phyloP scores from a whole-genome alignment of 2,329 filamentous ascomycete species.

The Exserohilum turcica region DNA sequence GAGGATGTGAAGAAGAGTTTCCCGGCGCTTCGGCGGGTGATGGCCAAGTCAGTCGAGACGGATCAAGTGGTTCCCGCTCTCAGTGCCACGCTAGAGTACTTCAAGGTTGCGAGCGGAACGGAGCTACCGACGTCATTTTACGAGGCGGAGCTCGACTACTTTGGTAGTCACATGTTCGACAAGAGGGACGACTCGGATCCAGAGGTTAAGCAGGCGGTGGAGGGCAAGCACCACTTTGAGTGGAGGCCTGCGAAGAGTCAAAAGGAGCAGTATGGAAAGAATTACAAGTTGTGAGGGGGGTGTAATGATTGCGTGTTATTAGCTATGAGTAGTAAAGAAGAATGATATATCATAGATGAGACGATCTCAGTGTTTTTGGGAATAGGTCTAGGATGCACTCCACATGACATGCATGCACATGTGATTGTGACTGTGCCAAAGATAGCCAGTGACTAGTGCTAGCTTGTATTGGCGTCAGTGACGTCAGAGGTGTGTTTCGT shows the following conservation, averaged over 20 bases:
- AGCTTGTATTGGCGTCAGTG: too few species aligned
- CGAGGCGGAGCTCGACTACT: conserved; percentile 73
- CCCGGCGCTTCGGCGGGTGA: conserved; percentile 60
- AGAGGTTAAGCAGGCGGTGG: conserved; percentile 54
- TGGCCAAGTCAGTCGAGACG: conserved; percentile 59
- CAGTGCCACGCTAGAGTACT: conserved; percentile 67
- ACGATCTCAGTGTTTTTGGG: too few species aligned
- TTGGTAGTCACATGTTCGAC: conserved; percentile 71
- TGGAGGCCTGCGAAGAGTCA: conserved; percentile 57
- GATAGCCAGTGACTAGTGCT: too few species aligned
- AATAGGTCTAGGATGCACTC: too few species aligned
- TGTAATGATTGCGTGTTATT: neutral
- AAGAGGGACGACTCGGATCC: conserved; percentile 58
- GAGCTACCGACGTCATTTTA: conserved; percentile 70
- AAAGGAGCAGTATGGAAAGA: conserved; percentile 27
- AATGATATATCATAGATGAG: neutral
- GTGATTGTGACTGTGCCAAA: too few species aligned
- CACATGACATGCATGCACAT: too few species aligned
- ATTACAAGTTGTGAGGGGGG: conserved; percentile 9
- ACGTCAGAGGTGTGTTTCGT: too few species aligned
- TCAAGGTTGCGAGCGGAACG: conserved; percentile 66
- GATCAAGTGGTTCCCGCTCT: conserved; percentile 67
- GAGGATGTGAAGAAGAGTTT: conserved; percentile 60
- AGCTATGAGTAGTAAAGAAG: neutral
- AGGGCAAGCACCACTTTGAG: conserved; percentile 67